These are phyloP conservation scores for Crucibulum laeve DNA, from an alignment of 768 basidiomycete genomes.

Conservation along the genomic window DNA sequence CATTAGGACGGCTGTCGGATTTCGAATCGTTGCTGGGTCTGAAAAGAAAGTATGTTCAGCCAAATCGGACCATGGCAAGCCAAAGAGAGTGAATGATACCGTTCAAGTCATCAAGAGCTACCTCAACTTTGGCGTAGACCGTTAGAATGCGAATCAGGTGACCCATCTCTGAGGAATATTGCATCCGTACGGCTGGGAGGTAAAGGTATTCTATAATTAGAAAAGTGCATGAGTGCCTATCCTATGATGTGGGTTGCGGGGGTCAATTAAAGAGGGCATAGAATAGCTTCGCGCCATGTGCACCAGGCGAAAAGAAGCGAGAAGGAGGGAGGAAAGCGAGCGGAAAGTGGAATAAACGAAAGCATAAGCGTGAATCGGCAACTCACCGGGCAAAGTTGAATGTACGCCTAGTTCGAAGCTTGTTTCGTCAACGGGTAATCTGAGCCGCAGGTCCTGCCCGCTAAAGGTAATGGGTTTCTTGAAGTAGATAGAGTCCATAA, in stretches of 20 bases:
- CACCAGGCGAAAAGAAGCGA: background rate
- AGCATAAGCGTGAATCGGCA: conserved; percentile 7
- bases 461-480: conserved; percentile 38
- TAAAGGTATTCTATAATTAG: conserved; percentile 60
- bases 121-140: conserved; percentile 60
- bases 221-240: background rate
- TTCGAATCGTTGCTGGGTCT: conserved; percentile 31
- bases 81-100: conserved; percentile 27
- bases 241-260: background rate
- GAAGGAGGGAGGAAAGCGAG: conserved; percentile 2
- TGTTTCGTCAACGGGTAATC: conserved; percentile 78
- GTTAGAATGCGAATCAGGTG: conserved; percentile 69
- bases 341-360: conserved; percentile 5
- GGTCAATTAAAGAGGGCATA: background rate
- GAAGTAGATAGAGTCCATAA: conserved; percentile 40
- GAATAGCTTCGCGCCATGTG: background rate
- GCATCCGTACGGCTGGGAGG: conserved; percentile 53
- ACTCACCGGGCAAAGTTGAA: conserved; percentile 48
- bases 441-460: conserved; percentile 49
- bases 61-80: background rate
- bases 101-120: conserved; percentile 43
- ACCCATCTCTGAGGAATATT: conserved; percentile 69
- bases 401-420: conserved; percentile 72
- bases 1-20: conserved; percentile 26
- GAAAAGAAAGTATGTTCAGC: conserved; percentile 10